Evolutionary conservation across 177 flowering plant genomes (phyloP), one percentile per base, ranked within the genome.

Genomic region (Tripterygium wilfordii): DNA sequence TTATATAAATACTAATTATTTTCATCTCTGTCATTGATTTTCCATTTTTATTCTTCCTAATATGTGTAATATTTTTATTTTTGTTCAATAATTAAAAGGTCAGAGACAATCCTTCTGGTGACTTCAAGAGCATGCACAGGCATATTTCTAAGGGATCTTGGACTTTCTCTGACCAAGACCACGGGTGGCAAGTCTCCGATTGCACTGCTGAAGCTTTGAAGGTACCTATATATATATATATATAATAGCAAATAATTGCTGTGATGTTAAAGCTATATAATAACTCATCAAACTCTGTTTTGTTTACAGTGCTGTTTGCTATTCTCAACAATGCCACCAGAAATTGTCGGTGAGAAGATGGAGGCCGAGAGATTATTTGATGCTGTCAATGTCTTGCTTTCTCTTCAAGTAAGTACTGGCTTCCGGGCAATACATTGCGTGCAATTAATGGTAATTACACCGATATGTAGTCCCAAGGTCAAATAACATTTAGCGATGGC

Each of bases 111-210:
- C 85, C 85, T 14, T 67, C 72, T 0, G 85, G 82, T 5, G 76
- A 79, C 47, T 79, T 73, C 26, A 46, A 33, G 53, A 62, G 57
- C 38, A 79, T 79, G 85, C 24, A 51, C 39, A 73, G 82, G 3
- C 82, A 79, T 50, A 67, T 67, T 32, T 71, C 82, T 0, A 79
- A 76, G 36, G 85, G 85, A 5, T 54, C 74, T 2, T 79, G 85
- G 85, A 78, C 84, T 12, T 71, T 77, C 44, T 74, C 79, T 14
- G 79, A 74, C 42, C 74, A 56, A 57, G 82, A 76, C 53, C 81
- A 74, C 23, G 79, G 79, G 5, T 74, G 80, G 80, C 78, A 67
- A 52, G 76, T 73, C 14, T 76, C 76, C 2, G 84, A 76, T 54
- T 78, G 82, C 50, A 79, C 85, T 29, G 76, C 82, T 37, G 82